These are phyloP conservation scores for Yamadazyma friedrichii DNA, from an alignment of 1,139 yeast genomes.

Conservation along the genomic window DNA sequence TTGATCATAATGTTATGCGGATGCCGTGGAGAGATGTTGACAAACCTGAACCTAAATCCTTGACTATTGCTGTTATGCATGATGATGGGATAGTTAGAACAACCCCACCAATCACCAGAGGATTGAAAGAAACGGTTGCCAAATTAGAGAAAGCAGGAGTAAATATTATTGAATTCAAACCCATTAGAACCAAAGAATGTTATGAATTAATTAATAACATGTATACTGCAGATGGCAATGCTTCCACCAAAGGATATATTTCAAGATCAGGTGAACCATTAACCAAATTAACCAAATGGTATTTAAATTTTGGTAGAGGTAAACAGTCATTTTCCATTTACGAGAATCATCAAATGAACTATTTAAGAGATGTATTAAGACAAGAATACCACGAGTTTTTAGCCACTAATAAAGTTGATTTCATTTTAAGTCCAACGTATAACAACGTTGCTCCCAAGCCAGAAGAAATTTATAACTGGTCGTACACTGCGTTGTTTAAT, in stretches of 20 bases:
- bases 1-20: conserved; percentile 53
- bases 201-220: conserved; percentile 48
- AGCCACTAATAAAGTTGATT: conserved; percentile 57
- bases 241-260: conserved; percentile 45
- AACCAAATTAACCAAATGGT: conserved; percentile 57
- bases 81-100: conserved; percentile 38
- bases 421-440: conserved; percentile 65
- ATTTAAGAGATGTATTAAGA: conserved; percentile 52
- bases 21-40: conserved; percentile 62
- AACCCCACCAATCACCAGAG: conserved; percentile 57
- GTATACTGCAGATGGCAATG: conserved; percentile 61
- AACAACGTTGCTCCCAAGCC: conserved; percentile 72
- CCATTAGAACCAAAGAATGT: conserved; percentile 51
- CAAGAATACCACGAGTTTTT: conserved; percentile 53
- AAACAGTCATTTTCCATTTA: conserved; percentile 35
- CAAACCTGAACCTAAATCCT: conserved; percentile 36
- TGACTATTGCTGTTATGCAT: conserved; percentile 37
- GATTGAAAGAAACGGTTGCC: conserved; percentile 23
- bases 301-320: conserved; percentile 58
- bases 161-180: conserved; percentile 42
- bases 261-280: conserved; percentile 64
- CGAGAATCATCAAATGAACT: conserved; percentile 48
- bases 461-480: conserved; percentile 69
- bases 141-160: conserved; percentile 31
- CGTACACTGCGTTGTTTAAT: conserved; percentile 69